These are phyloP conservation scores for Acrocalymma vagum DNA, from an alignment of 2,329 filamentous ascomycete genomes.

Conservation along the genomic window DNA sequence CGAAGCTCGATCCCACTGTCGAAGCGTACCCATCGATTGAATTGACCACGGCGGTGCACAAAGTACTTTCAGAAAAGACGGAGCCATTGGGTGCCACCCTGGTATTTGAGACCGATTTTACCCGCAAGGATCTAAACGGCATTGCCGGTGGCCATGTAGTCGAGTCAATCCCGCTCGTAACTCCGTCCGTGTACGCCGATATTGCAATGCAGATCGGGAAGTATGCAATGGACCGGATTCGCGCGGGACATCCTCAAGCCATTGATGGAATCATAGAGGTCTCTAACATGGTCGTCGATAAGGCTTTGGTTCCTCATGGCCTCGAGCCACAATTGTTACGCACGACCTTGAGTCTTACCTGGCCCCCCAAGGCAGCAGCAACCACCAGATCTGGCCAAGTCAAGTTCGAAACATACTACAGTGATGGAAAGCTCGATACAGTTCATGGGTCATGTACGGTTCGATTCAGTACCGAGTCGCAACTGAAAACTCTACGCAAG, in stretches of 20 bases:
- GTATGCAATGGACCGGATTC: too few relatives aligned
- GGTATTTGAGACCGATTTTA: constrained; percentile 19
- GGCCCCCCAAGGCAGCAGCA: constrained; percentile 9
- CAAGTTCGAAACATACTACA: constrained; percentile 11
- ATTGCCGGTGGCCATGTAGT: constrained; percentile 23
- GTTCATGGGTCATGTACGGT: constrained; percentile 9
- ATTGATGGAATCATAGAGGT: constrained; percentile 15
- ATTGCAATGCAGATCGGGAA: constrained; percentile 42
- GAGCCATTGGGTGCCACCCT: constrained; percentile 10
- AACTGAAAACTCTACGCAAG: constrained; percentile 6
- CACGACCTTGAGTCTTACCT: constrained; percentile 6
- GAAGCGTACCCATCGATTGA: constrained; percentile 4
- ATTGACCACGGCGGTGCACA: constrained; percentile 9
- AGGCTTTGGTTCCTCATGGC: constrained; percentile 18
- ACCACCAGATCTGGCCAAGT: too few relatives aligned
- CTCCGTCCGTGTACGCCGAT: constrained; percentile 39
- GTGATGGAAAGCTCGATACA: constrained; percentile 10
- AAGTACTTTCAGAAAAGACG: constrained; percentile 9
- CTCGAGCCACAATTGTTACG: too few relatives aligned
- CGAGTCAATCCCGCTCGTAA: constrained; percentile 20
- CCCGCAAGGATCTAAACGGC: constrained; percentile 12
- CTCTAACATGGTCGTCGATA: constrained; percentile 16
- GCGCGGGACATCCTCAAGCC: too few relatives aligned
- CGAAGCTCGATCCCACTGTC: constrained; percentile 1
- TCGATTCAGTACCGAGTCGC: constrained; percentile 9